Conservation (phyloP, 2,329 filamentous ascomycete species). For the Septoria petroselini region DNA sequence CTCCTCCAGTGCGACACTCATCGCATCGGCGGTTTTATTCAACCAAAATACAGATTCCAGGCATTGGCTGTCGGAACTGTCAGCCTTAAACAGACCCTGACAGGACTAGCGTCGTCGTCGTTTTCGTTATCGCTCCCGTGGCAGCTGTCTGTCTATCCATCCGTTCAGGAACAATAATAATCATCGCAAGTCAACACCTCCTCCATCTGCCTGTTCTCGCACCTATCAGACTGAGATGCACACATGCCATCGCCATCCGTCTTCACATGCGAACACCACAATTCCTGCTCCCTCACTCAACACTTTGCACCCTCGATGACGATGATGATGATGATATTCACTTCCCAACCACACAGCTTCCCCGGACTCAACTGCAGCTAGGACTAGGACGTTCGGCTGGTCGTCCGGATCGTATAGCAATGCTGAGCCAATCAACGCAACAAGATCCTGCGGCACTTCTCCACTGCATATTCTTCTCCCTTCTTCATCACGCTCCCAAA, state of each 20-base stretch:
- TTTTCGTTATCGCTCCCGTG: slow-evolving; percentile 8
- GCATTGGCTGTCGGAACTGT: slow-evolving; percentile 2
- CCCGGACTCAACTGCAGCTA: slow-evolving; percentile 7
- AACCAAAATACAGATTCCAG: not conserved
- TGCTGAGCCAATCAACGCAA: not conserved
- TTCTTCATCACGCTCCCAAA: no score
- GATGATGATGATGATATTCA: not conserved
- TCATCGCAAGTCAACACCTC: no score
- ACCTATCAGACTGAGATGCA: no score
- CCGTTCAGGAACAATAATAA: no score
- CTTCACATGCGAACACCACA: slow-evolving; percentile 1
- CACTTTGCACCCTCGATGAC: not conserved
- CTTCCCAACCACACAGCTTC: slow-evolving; percentile 10
- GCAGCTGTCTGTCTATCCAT: no score
- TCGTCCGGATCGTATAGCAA: not conserved
- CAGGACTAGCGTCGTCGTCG: slow-evolving; percentile 4
- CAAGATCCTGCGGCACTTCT: not conserved
- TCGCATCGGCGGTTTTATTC: not conserved
- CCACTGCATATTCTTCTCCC: not conserved
- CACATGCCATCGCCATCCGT: not conserved
- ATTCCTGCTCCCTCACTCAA: not conserved
- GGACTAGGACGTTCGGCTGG: not conserved
- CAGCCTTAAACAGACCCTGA: slow-evolving; percentile 12
- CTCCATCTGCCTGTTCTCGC: slow-evolving; percentile 1
- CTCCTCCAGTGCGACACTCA: not conserved